phyloP scores from a whole-genome alignment of 2,329 filamentous ascomycete genomes.

The Simplicillium sp. region DNA sequence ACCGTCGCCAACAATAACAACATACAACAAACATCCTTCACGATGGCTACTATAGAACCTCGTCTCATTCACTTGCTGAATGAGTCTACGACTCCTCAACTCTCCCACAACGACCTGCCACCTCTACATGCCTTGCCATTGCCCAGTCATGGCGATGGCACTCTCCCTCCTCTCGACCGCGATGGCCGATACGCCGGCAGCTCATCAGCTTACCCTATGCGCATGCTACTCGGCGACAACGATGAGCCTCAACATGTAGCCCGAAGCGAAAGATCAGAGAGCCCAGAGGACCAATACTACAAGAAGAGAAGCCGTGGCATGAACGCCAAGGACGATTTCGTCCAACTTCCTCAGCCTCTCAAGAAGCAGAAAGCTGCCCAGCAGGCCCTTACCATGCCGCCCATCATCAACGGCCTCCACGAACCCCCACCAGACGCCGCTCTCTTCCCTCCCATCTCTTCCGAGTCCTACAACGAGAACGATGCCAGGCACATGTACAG shows the following conservation, averaged over 20 bases:
- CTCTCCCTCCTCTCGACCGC: constrained; percentile 43
- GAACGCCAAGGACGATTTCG: constrained; percentile 49
- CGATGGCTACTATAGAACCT: constrained; percentile 58
- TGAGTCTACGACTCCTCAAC: constrained; percentile 39
- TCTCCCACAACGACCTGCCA: constrained; percentile 42
- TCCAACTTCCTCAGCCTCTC: constrained; percentile 53
- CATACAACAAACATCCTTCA: constrained; percentile 21
- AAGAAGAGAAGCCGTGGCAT: constrained; percentile 45
- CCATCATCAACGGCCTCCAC: constrained; percentile 55
- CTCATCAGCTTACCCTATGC: constrained; percentile 24
- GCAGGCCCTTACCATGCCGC: constrained; percentile 45
- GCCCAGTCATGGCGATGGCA: constrained; percentile 32
- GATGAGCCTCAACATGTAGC: constrained; percentile 28
- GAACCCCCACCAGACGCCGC: constrained; percentile 52
- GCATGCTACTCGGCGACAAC: constrained; percentile 29
- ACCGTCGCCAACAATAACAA: constrained; percentile 18
- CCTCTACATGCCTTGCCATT: constrained; percentile 39
- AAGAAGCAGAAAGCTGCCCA: constrained; percentile 55
- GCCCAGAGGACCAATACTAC: constrained; percentile 32
- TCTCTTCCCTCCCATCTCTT: constrained; percentile 55
- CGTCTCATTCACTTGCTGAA: constrained; percentile 57
- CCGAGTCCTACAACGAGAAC: constrained; percentile 42
- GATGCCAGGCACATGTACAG: constrained; percentile 30
- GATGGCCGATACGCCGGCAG: constrained; percentile 26
- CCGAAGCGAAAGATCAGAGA: constrained; percentile 33